Evolutionary conservation across 2,329 filamentous ascomycete species (phyloP), one percentile per base, ranked within the genome.

Genomic region (Talaromyces albobiverticillius): DNA sequence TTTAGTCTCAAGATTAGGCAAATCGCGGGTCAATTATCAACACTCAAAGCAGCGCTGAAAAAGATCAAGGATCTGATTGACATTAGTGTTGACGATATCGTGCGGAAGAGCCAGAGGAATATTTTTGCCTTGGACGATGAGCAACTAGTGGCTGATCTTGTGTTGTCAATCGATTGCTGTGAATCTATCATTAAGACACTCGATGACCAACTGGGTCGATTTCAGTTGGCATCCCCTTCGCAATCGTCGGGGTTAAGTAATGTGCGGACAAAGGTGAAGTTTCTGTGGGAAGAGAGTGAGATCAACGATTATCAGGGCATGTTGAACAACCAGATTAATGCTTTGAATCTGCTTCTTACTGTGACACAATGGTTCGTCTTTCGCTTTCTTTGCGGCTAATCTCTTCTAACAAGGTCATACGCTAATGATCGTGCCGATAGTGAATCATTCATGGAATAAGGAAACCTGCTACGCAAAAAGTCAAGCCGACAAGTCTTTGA

Each of bases 271-370:
- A 46, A 46, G 25, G 25, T 26, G 20, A 22, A 31, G 29, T 46
- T 46, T 46, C 13, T 46, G 29, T 46, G 22, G 43, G 26, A 26
- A 26, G 43, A 46, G 16, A 23, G n/a, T 13, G 43, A 46, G 9
- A 31, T 46, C 10, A 16, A 22, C 13, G 43, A 46, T 13, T 46
- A 26, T 46, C 43, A 46, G 22, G 16, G 16, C 23, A 18, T 46
- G 16, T 46, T 46, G 43, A 46, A 46, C n/a, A 46, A 25, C 16
- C 43, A 46, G 26, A 31, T 46, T 31, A 46, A 46, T 32, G 43
- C 43, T 31, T 46, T 46, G 43, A 46, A 46, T 10, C 43, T 46
- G 16, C 43, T 46, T 46, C 43, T 46, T 31, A 46, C 43, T 8
- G 43, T 26, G 10, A 46, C 25, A 9, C 43, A 46, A 26, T 46